These are phyloP conservation scores for Termitomyces sp. DNA, from an alignment of 768 basidiomycete genomes.

Conservation along the genomic window DNA sequence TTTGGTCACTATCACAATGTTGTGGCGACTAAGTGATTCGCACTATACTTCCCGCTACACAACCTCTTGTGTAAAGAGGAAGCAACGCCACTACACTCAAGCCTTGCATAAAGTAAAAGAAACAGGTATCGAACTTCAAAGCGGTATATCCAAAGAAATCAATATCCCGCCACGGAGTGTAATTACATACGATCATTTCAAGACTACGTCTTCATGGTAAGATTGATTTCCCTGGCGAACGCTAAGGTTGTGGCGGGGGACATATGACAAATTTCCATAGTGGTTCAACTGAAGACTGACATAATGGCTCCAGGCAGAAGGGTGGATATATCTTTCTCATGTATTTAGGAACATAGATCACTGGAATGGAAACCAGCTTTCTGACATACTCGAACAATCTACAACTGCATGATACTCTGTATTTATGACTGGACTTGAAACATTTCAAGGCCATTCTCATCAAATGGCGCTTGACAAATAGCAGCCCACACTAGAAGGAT, in stretches of 20 bases:
- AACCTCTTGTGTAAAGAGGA: neutral
- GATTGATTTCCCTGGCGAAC: neutral
- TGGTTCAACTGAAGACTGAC: neutral
- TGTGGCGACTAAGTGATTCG: too few relatives aligned
- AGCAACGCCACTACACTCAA: neutral
- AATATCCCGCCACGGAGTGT: too few relatives aligned
- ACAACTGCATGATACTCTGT: neutral
- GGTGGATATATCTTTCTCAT: neutral
- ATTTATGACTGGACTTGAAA: neutral
- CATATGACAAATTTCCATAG: neutral
- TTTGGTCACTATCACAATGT: too few relatives aligned
- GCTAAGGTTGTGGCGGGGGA: neutral
- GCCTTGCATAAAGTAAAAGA: neutral
- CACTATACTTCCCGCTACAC: too few relatives aligned
- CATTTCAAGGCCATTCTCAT: neutral
- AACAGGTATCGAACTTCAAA: neutral
- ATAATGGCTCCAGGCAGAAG: neutral
- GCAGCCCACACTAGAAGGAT: neutral
- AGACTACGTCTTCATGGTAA: neutral
- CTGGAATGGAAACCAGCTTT: neutral
- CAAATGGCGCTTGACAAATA: neutral
- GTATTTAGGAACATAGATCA: neutral
- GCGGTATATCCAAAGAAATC: too few relatives aligned
- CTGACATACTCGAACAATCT: neutral
- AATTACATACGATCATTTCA: neutral